Percentiles rank a stretch among this genome's conserved stretches.
phyloP scores from a whole-genome alignment of 108 stramenopile genomes.

The Fragilaria crotonensis region DNA sequence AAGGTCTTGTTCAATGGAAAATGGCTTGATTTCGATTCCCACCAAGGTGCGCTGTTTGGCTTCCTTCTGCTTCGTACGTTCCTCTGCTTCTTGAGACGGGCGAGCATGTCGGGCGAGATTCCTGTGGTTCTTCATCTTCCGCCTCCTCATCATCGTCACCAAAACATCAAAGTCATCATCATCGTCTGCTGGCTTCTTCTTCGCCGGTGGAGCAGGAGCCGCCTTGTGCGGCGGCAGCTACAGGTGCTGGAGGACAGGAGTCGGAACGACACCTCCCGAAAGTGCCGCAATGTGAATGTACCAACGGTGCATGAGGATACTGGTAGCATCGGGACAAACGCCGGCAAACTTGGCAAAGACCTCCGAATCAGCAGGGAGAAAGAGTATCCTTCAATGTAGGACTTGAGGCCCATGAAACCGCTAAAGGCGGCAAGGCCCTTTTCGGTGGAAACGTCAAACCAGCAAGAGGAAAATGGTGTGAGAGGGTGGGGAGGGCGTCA shows the following conservation, averaged over 20 bases:
- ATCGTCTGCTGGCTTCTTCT: constrained; percentile 13
- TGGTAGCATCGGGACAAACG: constrained; percentile 29
- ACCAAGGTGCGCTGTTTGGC: constrained; percentile 37
- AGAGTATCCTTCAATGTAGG: constrained; percentile 50
- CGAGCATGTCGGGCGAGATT: constrained; percentile 29
- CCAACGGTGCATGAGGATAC: constrained; percentile 51
- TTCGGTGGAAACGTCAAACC: constrained; percentile 21
- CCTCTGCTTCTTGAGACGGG: constrained; percentile 35
- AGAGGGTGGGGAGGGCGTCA: too few relatives aligned
- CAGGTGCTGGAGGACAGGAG: constrained; percentile 4
- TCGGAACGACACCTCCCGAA: neutral
- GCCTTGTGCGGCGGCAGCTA: constrained; percentile 8
- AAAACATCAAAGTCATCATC: constrained; percentile 23
- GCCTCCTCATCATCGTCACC: constrained; percentile 25
- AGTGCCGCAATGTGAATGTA: constrained; percentile 56
- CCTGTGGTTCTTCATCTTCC: constrained; percentile 18
- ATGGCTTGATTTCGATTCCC: constrained; percentile 50
- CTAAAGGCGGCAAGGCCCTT: constrained; percentile 21
- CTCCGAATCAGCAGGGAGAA: constrained; percentile 45
- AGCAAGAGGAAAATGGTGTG: neutral
- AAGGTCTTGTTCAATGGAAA: constrained; percentile 45
- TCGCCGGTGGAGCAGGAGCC: constrained; percentile 11
- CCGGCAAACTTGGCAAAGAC: constrained; percentile 22
- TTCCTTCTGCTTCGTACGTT: constrained; percentile 23
- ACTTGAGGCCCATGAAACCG: constrained; percentile 34